Evolutionary conservation across 1,284 basidiomycete species (phyloP).

Genomic region (Ustilago crameri): DNA sequence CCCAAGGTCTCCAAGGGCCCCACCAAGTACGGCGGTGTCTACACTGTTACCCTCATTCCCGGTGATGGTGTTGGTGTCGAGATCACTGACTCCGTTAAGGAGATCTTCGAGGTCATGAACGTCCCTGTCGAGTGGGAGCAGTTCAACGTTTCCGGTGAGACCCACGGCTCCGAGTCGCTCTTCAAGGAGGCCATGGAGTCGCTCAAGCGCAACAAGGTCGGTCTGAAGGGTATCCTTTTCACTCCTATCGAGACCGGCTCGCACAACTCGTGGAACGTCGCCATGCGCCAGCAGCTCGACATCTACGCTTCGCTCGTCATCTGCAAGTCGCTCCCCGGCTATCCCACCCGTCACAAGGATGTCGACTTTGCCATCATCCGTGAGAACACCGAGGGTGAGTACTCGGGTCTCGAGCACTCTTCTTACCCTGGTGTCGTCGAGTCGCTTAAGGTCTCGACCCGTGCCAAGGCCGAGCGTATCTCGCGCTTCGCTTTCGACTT

Average conservation of each 20-base stretch:
- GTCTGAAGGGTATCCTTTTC: slow-evolving; percentile 98
- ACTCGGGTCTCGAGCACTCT: slow-evolving; percentile 93
- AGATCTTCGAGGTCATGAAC: slow-evolving; percentile 96
- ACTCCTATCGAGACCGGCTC: slow-evolving; percentile 95
- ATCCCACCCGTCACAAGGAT: slow-evolving; percentile 93
- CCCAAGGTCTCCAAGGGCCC: slow-evolving; percentile 80
- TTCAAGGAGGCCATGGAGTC: slow-evolving; percentile 94
- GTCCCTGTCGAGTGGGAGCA: slow-evolving; percentile 99
- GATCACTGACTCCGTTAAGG: slow-evolving; percentile 98
- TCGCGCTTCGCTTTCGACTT: slow-evolving; percentile 98
- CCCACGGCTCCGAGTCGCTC: slow-evolving; percentile 88
- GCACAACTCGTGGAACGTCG: slow-evolving; percentile 99
- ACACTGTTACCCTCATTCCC: slow-evolving; percentile 68
- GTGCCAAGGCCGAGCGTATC: slow-evolving; percentile 95
- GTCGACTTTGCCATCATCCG: slow-evolving; percentile 99
- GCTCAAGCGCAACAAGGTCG: slow-evolving; percentile 96
- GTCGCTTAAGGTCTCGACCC: slow-evolving; percentile 95
- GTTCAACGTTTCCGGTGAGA: slow-evolving; percentile 96
- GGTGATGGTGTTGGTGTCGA: slow-evolving; percentile 81
- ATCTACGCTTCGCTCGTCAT: slow-evolving; percentile 98
- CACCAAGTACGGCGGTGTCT: slow-evolving; percentile 92
- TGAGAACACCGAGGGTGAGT: slow-evolving; percentile 99
- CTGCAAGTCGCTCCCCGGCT: slow-evolving; percentile 97
- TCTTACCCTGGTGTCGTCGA: slow-evolving; percentile 99
- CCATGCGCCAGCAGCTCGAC: slow-evolving; percentile 98